Evolutionary conservation across 2,329 filamentous ascomycete species (phyloP), one percentile per base, ranked within the genome.

Genomic region (Aspergillus caelatus): DNA sequence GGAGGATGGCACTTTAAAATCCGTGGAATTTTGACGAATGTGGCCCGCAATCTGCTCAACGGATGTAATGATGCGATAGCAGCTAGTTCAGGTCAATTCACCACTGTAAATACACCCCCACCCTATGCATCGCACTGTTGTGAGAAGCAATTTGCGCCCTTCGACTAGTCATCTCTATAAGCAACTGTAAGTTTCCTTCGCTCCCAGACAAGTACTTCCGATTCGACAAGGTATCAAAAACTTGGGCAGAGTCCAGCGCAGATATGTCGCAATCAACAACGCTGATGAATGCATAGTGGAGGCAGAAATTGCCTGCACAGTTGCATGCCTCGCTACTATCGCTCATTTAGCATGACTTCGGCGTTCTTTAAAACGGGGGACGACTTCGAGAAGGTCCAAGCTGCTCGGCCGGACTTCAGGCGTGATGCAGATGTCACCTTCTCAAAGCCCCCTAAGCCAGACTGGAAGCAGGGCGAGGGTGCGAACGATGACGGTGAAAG

Each of bases 401-500:
- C 76, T 30, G 76, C 78, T 9, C 78, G 81, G 41, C 80, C 78
- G 34, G 76, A 80, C 43, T 83, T 79, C 69, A 71, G 75, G 28
- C 70, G 65, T 32, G 70, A 77, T 34, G 63, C 69, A 8, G 68
- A 72, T 50, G 69, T 78, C 61, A 77, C 71, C 23, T 79, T 73
- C 63, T 77, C 76, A 41, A 80, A 83, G 68, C 75, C 80, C 1
- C 75, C 75, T 11, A 76, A 79, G 56, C 78, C 78, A 2, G 63
- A 72, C 5, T 83, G 81, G 81, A 78, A 77, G 36, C 68, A 77
- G 46, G 81, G 80, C 23, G 73, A 78, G 26, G 80, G 80, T 4
- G 78, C 73, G 3, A 82, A 78, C 34, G 79, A 82, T 65, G 74
- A 77, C 21, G 83, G 84, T 14, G 80, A 79, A 57, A 77, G 79